phyloP scores from a whole-genome alignment of 208 protist species.

The Crithidia thermophila region DNA sequence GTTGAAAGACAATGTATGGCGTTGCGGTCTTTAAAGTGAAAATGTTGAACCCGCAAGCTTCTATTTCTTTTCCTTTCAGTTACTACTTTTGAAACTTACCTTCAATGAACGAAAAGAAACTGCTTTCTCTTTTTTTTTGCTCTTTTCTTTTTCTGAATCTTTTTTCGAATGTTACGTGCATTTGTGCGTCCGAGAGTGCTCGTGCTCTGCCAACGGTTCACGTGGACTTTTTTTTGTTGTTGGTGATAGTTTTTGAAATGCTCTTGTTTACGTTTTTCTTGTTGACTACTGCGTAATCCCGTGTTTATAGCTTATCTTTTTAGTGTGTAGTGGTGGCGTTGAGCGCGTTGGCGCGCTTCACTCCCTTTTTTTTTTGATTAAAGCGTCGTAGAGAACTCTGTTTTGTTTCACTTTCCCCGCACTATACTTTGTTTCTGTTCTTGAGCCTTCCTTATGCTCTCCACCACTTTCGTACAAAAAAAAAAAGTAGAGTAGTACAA shows the following conservation, averaged over 20 bases:
- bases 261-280: slow-evolving; percentile 1
- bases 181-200: no score
- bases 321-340: background rate
- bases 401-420: no score
- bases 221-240: no score
- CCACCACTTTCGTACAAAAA: no score
- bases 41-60: background rate
- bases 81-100: slow-evolving; percentile 9
- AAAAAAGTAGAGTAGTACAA: no score
- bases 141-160: slow-evolving; percentile 17
- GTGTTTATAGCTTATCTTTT: background rate
- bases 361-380: background rate
- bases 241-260: no score
- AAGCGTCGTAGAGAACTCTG: no score
- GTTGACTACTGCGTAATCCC: background rate
- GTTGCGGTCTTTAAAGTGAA: background rate
- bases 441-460: no score
- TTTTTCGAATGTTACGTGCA: no score
- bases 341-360: background rate
- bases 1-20: no score
- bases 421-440: no score
- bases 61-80: background rate
- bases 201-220: no score
- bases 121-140: slow-evolving; percentile 5
- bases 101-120: background rate